A percentile compares a stretch with the other conserved stretches of the same genome.
These are phyloP conservation scores for Solanum dulcamara DNA, from an alignment of 257 asterid species.

Conservation along the genomic window DNA sequence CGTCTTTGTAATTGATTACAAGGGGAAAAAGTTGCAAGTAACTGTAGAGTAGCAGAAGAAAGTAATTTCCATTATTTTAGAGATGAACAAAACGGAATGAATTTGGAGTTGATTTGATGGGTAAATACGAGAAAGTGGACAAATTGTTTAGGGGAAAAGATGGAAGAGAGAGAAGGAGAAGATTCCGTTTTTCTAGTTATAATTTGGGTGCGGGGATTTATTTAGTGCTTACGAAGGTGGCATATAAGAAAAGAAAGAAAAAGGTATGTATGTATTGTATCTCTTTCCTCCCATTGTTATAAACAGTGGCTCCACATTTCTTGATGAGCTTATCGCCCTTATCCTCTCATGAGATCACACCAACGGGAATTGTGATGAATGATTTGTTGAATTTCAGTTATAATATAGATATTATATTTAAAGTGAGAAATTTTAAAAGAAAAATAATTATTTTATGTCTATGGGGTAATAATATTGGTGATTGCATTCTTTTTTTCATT, in stretches of 20 bases:
- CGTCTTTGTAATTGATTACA: neutral
- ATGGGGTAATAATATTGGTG: neutral
- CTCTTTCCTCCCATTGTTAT: neutral
- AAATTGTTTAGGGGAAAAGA: neutral
- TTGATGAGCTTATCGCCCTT: slow-evolving; percentile 3
- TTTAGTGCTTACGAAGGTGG: slow-evolving; percentile 2
- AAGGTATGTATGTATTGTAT: neutral
- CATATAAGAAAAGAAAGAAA: neutral
- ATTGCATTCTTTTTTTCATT: neutral
- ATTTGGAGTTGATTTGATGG: neutral
- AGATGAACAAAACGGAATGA: neutral
- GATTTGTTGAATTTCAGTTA: accelerated
- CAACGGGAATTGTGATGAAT: neutral
- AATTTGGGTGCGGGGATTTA: neutral
- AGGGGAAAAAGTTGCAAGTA: neutral
- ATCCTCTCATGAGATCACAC: neutral
- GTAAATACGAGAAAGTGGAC: neutral
- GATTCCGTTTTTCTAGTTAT: slow-evolving; percentile 1
- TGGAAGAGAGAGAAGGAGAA: slow-evolving; percentile 1
- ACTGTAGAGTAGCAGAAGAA: neutral
- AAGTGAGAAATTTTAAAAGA: neutral
- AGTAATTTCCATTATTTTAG: neutral
- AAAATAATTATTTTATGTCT: neutral
- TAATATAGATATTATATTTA: neutral
- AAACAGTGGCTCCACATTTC: neutral